Evolutionary conservation across 164 flowering plant genomes (phyloP).

Genomic region (Berberis thunbergii): DNA sequence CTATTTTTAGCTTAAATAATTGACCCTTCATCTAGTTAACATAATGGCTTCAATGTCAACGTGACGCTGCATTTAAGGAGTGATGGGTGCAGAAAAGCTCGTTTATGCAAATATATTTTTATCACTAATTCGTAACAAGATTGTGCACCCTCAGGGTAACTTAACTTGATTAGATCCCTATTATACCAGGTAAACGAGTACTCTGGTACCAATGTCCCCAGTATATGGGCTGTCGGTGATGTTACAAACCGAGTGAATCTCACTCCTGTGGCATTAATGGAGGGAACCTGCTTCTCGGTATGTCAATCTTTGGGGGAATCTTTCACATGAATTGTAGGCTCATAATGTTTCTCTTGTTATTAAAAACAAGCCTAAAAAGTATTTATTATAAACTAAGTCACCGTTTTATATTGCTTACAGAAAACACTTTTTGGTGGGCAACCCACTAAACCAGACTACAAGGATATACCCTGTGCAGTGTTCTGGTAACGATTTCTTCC

Average conservation of each 20-base stretch:
- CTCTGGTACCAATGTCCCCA: slow-evolving; percentile 73
- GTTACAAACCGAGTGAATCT: slow-evolving; percentile 85
- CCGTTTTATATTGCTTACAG: slow-evolving; percentile 32
- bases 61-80: too few species aligned
- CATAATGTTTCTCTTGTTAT: background rate
- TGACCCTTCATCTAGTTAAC: background rate
- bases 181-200: slow-evolving; percentile 72
- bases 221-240: slow-evolving; percentile 99
- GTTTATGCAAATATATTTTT: too few species aligned
- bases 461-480: slow-evolving; percentile 71
- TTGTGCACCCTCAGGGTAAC: too few species aligned
- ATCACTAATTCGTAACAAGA: too few species aligned
- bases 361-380: background rate
- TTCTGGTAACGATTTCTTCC: slow-evolving; percentile 51
- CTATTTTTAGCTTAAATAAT: slow-evolving; percentile 1
- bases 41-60: too few species aligned
- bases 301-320: slow-evolving; percentile 2
- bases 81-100: too few species aligned
- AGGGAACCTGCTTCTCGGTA: slow-evolving; percentile 46
- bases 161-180: background rate
- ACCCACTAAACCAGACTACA: slow-evolving; percentile 67
- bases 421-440: slow-evolving; percentile 76
- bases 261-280: slow-evolving; percentile 90
- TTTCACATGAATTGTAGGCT: background rate
- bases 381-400: background rate